phyloP scores from a whole-genome alignment of 2,329 filamentous ascomycete species.

The Orbilia blumenaviensis region DNA sequence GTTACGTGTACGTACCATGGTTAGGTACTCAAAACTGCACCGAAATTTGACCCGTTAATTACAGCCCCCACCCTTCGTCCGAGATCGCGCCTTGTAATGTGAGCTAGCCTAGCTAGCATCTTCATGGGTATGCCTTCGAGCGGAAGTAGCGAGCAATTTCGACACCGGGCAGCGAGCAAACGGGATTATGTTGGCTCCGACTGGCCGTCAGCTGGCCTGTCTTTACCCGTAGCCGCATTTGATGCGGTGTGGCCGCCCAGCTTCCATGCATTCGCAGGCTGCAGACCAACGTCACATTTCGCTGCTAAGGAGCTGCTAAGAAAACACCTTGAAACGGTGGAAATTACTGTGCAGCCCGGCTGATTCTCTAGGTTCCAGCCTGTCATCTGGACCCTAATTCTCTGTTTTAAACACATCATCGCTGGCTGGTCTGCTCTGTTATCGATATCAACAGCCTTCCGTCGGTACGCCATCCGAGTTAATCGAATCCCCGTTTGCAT shows the following conservation, averaged over 20 bases:
- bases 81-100: background rate
- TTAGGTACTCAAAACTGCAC: background rate
- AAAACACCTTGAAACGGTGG: slow-evolving; percentile 13
- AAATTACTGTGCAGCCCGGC: slow-evolving; percentile 11
- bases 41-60: too few species aligned
- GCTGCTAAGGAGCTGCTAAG: slow-evolving; percentile 3
- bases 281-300: slow-evolving; percentile 46
- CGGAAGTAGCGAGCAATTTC: background rate
- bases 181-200: background rate
- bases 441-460: background rate
- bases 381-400: background rate
- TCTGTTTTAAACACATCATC: background rate
- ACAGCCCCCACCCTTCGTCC: too few species aligned
- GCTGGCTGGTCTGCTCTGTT: background rate
- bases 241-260: slow-evolving; percentile 2
- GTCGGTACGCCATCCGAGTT: background rate
- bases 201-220: background rate
- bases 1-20: too few species aligned
- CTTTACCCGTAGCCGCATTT: slow-evolving; percentile 4
- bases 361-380: slow-evolving; percentile 9
- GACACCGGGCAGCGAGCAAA: background rate
- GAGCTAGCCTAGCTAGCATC: too few species aligned
- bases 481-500: too few species aligned
- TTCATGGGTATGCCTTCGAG: slow-evolving; percentile 1
- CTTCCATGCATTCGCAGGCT: slow-evolving; percentile 21